These are phyloP conservation scores for Circinella umbellata DNA, from an alignment of 371 early-diverging fungal genomes.

Conservation along the genomic window DNA sequence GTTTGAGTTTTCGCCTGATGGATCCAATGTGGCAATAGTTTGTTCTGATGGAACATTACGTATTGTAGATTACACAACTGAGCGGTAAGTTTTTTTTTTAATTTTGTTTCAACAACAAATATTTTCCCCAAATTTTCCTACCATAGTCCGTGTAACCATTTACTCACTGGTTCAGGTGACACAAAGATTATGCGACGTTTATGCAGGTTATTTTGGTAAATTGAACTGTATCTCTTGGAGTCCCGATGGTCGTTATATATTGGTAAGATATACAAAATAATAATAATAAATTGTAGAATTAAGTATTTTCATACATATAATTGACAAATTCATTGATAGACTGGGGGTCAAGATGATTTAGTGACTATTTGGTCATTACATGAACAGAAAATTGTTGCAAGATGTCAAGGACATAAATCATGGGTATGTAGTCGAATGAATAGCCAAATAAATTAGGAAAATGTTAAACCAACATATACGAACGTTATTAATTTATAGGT, in stretches of 20 bases:
- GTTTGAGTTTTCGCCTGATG: constrained; percentile 88
- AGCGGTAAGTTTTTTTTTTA: constrained; percentile 43
- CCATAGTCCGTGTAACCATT: not conserved
- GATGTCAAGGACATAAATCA: constrained; percentile 95
- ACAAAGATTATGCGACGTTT: constrained; percentile 70
- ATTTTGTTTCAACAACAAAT: not conserved
- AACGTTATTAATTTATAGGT: constrained; percentile 36
- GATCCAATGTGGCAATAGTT: constrained; percentile 79
- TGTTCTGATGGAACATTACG: constrained; percentile 79
- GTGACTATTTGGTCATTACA: constrained; percentile 90
- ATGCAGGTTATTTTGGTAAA: constrained; percentile 82
- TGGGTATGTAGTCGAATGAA: constrained; percentile 52
- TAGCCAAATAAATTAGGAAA: too few relatives aligned
- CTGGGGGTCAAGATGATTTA: constrained; percentile 96
- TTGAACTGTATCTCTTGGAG: constrained; percentile 93
- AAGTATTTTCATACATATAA: not conserved
- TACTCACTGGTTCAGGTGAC: not conserved
- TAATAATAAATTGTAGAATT: not conserved
- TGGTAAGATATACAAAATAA: constrained; percentile 55
- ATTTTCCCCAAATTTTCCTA: too few relatives aligned
- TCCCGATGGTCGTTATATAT: constrained; percentile 89
- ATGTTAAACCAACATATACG: not conserved
- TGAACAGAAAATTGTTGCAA: constrained; percentile 78
- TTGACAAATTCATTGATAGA: constrained; percentile 28
- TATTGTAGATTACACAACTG: constrained; percentile 76